Percentiles rank a stretch among this genome's conserved stretches.
These are phyloP conservation scores for Ambrosiella beaveri DNA, from an alignment of 2,329 filamentous ascomycete genomes.

Conservation along the genomic window DNA sequence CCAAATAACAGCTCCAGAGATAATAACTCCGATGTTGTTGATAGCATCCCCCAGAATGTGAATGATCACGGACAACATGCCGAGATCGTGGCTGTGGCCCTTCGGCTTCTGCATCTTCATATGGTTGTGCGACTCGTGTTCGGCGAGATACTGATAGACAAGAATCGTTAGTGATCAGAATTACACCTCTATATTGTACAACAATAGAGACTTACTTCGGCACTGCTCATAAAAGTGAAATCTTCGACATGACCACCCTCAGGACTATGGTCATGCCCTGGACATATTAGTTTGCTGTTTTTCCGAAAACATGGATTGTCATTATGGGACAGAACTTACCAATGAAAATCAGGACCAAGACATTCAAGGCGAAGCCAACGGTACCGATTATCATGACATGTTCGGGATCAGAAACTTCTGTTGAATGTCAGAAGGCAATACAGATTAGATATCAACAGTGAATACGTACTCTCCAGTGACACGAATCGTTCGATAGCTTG, in stretches of 20 bases:
- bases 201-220: too few species aligned
- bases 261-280: constrained; percentile 16
- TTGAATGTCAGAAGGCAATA: neutral
- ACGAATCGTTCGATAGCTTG: constrained; percentile 59
- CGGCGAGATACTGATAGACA: neutral
- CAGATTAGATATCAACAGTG: neutral
- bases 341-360: constrained; percentile 47
- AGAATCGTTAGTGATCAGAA: neutral
- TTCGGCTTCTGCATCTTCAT: constrained; percentile 17
- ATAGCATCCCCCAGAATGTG: constrained; percentile 57
- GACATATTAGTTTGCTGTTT: neutral
- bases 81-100: constrained; percentile 39
- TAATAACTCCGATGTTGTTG: constrained; percentile 62
- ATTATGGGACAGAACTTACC: constrained; percentile 23
- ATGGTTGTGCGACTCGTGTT: constrained; percentile 35
- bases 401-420: constrained; percentile 46
- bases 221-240: neutral
- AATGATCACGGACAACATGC: constrained; percentile 51
- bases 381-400: constrained; percentile 53
- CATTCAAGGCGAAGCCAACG: constrained; percentile 47
- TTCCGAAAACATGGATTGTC: neutral
- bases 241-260: constrained; percentile 15
- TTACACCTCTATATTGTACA: neutral
- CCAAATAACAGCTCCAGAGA: constrained; percentile 54
- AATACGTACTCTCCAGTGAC: constrained; percentile 31